A percentile compares a stretch with the other conserved stretches of the same genome.
Conservation (phyloP, 306 rosid species). For the Cucurbita argyrosperma region DNA sequence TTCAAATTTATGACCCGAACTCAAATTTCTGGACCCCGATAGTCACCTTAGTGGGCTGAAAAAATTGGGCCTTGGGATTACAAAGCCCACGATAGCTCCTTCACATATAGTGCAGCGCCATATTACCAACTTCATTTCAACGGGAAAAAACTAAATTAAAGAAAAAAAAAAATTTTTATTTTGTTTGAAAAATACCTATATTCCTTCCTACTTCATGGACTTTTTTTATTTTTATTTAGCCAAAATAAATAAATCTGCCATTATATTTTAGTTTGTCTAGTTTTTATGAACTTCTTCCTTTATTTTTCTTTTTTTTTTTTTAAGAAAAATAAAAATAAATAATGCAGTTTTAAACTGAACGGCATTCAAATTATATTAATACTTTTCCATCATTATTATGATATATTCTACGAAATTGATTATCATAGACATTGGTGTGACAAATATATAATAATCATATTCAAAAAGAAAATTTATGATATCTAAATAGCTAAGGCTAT, state of each 20-base stretch:
- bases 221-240: not conserved
- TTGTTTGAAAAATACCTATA: too few species aligned
- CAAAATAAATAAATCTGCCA: too few species aligned
- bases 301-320: not conserved
- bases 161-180: too few species aligned
- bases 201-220: not conserved
- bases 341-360: not conserved
- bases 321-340: not conserved
- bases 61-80: not conserved
- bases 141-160: too few species aligned
- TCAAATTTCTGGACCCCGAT: not conserved
- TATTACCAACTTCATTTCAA: too few species aligned
- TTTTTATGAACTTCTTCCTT: too few species aligned
- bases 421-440: too few species aligned
- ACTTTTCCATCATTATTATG: not conserved
- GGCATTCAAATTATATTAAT: not conserved
- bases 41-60: not conserved
- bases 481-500: not conserved
- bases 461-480: not conserved
- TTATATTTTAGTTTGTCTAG: too few species aligned
- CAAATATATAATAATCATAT: not conserved
- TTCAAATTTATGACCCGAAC: not conserved
- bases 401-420: too few species aligned
- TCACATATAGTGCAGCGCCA: too few species aligned
- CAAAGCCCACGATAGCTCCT: not conserved